Percentiles rank a stretch among this genome's conserved stretches.
These are phyloP conservation scores for Coemansia sp. DNA, from an alignment of 192 early-diverging fungal genomes.

Conservation along the genomic window DNA sequence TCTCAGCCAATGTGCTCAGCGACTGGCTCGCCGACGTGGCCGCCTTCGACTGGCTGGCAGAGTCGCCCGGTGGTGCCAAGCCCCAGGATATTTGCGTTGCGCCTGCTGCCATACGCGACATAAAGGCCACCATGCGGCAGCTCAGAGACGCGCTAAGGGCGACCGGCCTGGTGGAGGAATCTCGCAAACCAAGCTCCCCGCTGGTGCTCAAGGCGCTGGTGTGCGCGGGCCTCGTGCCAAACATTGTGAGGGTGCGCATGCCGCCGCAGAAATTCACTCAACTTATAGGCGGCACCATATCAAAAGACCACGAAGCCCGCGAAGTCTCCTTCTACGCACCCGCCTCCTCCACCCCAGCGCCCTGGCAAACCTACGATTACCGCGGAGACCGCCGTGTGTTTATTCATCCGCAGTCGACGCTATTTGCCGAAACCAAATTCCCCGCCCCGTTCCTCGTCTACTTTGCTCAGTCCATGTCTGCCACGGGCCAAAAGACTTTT, in stretches of 20 bases:
- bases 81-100: constrained; percentile 52
- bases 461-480: constrained; percentile 55
- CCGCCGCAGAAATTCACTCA: constrained; percentile 76
- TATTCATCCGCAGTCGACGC: constrained; percentile 79
- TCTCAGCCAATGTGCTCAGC: constrained; percentile 38
- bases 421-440: constrained; percentile 64
- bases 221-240: constrained; percentile 84
- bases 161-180: constrained; percentile 1
- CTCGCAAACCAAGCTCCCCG: neutral
- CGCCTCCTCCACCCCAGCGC: neutral
- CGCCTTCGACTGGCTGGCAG: constrained; percentile 50
- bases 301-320: constrained; percentile 65
- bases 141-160: constrained; percentile 57
- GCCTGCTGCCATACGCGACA: constrained; percentile 60
- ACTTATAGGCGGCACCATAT: constrained; percentile 69
- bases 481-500: constrained; percentile 18
- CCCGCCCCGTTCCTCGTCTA: constrained; percentile 67
- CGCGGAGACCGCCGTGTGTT: constrained; percentile 67
- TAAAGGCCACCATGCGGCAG: constrained; percentile 58
- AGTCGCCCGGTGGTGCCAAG: constrained; percentile 5
- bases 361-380: constrained; percentile 28
- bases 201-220: constrained; percentile 72
- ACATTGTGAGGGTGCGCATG: constrained; percentile 68
- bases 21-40: constrained; percentile 68
- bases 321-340: constrained; percentile 73